A percentile compares a stretch with the other conserved stretches of the same genome.
Conservation (phyloP, 331 rosid species). For the Quercus phellos region DNA sequence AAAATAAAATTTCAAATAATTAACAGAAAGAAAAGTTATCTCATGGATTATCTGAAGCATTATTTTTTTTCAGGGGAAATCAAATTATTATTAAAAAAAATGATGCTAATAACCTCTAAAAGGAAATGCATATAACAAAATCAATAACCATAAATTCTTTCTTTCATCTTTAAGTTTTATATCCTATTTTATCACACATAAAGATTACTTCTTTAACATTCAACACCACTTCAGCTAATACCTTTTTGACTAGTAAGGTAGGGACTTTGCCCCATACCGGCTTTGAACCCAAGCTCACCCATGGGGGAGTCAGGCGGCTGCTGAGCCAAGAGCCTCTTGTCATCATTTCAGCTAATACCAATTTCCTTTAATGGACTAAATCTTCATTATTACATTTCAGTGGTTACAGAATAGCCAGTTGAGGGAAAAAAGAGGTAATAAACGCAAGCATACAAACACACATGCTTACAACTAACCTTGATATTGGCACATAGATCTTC, state of each 20-base stretch:
- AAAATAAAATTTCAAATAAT: not conserved
- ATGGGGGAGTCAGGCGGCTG: too few relatives aligned
- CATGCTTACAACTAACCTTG: constrained; percentile 48
- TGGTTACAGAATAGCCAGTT: not conserved
- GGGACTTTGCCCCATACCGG: too few relatives aligned
- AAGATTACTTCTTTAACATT: not conserved
- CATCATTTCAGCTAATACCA: not conserved
- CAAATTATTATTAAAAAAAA: not conserved
- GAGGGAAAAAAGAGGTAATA: too few relatives aligned
- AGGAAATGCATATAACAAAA: not conserved
- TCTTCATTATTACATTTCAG: not conserved
- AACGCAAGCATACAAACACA: not conserved
- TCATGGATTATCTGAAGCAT: not conserved
- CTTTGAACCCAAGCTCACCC: too few relatives aligned
- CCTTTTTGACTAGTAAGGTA: too few relatives aligned
- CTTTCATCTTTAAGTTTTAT: not conserved
- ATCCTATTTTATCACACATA: not conserved
- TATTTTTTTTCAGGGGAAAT: not conserved
- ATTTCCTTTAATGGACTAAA: not conserved
- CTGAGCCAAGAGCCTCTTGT: too few relatives aligned
- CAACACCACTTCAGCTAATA: not conserved
- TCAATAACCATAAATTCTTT: not conserved
- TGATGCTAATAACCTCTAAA: not conserved
- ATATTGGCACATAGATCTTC: constrained; percentile 64
- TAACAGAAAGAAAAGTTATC: not conserved